Evolutionary conservation across 768 basidiomycete species (phyloP).

Genomic region (Kwoniella newhampshirensis): DNA sequence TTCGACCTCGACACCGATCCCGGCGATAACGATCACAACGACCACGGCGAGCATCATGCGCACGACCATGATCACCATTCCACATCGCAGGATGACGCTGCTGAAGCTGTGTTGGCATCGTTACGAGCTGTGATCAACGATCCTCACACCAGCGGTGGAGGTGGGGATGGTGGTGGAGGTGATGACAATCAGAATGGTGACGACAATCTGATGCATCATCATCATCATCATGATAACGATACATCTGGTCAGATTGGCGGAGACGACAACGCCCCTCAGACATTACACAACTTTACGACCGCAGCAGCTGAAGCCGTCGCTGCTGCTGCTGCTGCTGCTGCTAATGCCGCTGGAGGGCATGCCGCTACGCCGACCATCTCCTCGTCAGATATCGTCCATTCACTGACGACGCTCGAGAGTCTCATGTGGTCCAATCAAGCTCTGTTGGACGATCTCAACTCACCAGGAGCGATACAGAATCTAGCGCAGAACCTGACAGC

Average conservation of each 20-base stretch:
- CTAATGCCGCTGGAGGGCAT: background rate
- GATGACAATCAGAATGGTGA: background rate
- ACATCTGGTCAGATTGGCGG: background rate
- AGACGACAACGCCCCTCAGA: background rate
- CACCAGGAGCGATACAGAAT: constrained; percentile 14
- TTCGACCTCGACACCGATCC: constrained; percentile 10
- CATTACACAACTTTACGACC: background rate
- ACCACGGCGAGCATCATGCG: background rate
- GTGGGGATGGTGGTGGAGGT: background rate
- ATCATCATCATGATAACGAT: background rate
- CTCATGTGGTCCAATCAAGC: constrained; percentile 8
- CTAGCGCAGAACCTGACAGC: constrained; percentile 20
- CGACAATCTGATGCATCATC: background rate
- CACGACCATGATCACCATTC: constrained; percentile 3
- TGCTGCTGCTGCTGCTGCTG: background rate
- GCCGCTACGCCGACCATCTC: background rate
- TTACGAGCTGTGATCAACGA: constrained; percentile 35
- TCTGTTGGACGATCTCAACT: constrained; percentile 27
- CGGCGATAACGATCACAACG: background rate
- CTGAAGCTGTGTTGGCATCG: constrained; percentile 36
- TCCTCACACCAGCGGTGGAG: background rate
- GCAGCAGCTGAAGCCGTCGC: background rate
- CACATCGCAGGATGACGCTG: constrained; percentile 8
- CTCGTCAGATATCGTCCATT: background rate
- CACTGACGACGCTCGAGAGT: constrained; percentile 8